Percentiles rank a stretch among this genome's conserved stretches.
These are phyloP conservation scores for Calamus simplicifolius DNA, from an alignment of 176 grass and related monocot species.

Conservation along the genomic window DNA sequence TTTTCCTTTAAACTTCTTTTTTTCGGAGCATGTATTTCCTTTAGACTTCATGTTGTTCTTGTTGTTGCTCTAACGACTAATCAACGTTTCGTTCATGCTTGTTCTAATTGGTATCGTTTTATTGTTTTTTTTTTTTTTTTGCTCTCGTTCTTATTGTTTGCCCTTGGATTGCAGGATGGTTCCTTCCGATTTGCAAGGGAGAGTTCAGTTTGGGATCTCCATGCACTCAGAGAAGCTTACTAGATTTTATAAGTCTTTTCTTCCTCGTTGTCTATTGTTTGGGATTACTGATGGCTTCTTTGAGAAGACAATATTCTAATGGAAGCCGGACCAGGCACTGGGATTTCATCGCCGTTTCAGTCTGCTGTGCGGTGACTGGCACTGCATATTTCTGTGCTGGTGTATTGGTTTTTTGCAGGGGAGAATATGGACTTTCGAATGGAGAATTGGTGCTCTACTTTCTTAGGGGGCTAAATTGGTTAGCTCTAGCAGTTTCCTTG, in stretches of 20 bases:
- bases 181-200: conserved; percentile 25
- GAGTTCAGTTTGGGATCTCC: conserved; percentile 27
- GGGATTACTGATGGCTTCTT: conserved; percentile 21
- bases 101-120: too few relatives aligned
- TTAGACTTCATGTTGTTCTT: too few relatives aligned
- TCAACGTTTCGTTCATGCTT: too few relatives aligned
- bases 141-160: background rate
- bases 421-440: background rate
- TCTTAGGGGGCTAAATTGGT: conserved; percentile 38
- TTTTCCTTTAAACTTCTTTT: too few relatives aligned
- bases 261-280: conserved; percentile 25
- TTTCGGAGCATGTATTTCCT: too few relatives aligned
- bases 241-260: conserved; percentile 34
- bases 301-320: conserved; percentile 8
- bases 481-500: conserved; percentile 40
- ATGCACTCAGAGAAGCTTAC: conserved; percentile 23
- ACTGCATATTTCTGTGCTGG: conserved; percentile 8
- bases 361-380: conserved; percentile 34
- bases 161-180: conserved; percentile 28
- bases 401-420: background rate
- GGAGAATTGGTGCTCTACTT: conserved; percentile 17
- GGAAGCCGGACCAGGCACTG: background rate
- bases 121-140: background rate
- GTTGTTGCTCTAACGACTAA: too few relatives aligned
- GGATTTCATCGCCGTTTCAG: conserved; percentile 12